Conservation (phyloP, 371 early-diverging fungal species). For the Mortierella sp. region DNA sequence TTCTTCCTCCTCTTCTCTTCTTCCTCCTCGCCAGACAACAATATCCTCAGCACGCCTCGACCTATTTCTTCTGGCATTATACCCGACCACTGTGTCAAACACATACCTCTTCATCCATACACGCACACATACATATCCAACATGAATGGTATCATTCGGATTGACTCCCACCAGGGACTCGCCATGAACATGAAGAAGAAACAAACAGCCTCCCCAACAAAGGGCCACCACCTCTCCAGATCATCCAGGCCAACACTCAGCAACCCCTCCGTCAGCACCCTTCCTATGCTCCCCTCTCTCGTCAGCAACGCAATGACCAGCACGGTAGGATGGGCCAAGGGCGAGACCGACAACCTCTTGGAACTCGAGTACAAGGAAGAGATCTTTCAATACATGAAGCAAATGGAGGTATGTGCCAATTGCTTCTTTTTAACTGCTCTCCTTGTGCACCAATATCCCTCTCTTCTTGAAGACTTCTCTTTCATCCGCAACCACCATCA, state of each 20-base stretch:
- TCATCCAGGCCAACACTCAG: conserved; percentile 32
- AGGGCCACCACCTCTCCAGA: conserved; percentile 31
- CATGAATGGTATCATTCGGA: conserved; percentile 55
- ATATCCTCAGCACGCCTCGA: background rate
- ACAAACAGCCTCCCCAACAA: conserved; percentile 32
- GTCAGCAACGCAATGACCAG: conserved; percentile 51
- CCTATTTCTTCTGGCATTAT: background rate
- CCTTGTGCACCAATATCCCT: background rate
- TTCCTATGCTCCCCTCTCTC: conserved; percentile 20
- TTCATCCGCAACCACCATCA: conserved; percentile 8
- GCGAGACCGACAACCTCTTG: conserved; percentile 39
- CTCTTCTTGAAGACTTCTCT: background rate
- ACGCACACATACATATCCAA: background rate
- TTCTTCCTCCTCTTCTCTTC: background rate
- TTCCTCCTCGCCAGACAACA: conserved; percentile 12
- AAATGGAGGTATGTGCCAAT: conserved; percentile 50
- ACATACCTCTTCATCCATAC: background rate
- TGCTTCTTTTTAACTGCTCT: background rate
- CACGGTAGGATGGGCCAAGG: conserved; percentile 44
- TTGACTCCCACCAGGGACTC: conserved; percentile 51
- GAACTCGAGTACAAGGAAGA: conserved; percentile 57
- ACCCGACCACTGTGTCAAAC: background rate
- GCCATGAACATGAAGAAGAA: conserved; percentile 50
- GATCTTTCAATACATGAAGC: conserved; percentile 58
- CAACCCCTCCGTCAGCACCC: conserved; percentile 14